Percentiles rank a stretch among this genome's conserved stretches.
Evolutionary conservation across 441 rosid genomes (phyloP).

Genomic region (Geranium incanum): DNA sequence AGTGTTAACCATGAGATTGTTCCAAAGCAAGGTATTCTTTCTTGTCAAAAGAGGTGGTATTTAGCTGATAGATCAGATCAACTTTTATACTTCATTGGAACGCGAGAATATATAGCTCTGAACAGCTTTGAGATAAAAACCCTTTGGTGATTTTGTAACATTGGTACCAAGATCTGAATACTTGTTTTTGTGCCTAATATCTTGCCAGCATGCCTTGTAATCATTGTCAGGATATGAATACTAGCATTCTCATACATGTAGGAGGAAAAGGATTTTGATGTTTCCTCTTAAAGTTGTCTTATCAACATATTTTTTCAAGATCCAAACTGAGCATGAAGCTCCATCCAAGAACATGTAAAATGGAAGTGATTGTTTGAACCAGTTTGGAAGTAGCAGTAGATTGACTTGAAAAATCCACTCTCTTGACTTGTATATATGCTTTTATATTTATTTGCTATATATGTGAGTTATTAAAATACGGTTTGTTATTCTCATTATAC

Average conservation of each 20-base stretch:
- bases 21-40: slow-evolving; percentile 73
- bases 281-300: neutral
- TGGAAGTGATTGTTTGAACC: neutral
- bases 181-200: neutral
- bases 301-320: neutral
- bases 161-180: neutral
- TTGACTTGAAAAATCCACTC: neutral
- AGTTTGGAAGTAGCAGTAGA: neutral
- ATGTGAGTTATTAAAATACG: neutral
- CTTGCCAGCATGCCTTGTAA: too few species aligned
- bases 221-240: neutral
- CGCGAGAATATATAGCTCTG: neutral
- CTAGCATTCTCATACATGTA: neutral
- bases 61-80: neutral
- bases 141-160: neutral
- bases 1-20: slow-evolving; percentile 76
- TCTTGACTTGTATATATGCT: neutral
- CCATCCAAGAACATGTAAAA: neutral
- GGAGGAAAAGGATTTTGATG: neutral
- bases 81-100: neutral
- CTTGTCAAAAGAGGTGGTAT: neutral
- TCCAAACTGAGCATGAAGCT: slow-evolving; percentile 5
- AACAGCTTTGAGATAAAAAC: neutral
- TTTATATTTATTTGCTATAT: neutral
- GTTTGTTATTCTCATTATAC: neutral